Evolutionary conservation across 1,284 basidiomycete genomes (phyloP).

Genomic region (Sporisorium graminicola): DNA sequence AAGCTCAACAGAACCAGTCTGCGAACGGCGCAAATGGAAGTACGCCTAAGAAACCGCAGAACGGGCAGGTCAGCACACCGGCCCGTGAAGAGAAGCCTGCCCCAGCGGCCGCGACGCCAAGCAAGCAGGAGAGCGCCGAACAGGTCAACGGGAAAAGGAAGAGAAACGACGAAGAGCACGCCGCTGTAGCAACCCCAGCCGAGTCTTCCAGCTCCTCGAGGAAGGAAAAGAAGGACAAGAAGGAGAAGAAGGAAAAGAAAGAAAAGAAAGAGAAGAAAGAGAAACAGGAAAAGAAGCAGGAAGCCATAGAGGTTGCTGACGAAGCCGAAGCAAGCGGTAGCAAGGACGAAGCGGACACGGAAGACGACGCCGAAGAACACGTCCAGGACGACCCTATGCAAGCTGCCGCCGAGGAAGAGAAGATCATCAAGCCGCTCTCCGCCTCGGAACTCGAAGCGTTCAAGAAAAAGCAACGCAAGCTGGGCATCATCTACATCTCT

Average conservation of each 20-base stretch:
- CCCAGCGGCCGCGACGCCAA: slow-evolving; percentile 3
- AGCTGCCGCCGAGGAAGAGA: slow-evolving; percentile 33
- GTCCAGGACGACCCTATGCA: slow-evolving; percentile 48
- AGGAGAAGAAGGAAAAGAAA: slow-evolving; percentile 68
- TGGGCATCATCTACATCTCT: slow-evolving; percentile 92
- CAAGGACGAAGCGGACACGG: slow-evolving; percentile 1
- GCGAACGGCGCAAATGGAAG: not conserved
- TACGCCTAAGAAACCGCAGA: slow-evolving; percentile 20
- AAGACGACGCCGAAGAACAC: slow-evolving; percentile 32
- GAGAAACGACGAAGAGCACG: slow-evolving; percentile 18
- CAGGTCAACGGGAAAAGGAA: slow-evolving; percentile 34
- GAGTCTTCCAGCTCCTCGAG: slow-evolving; percentile 6
- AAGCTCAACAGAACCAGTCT: slow-evolving; percentile 2
- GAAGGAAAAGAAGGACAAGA: slow-evolving; percentile 28
- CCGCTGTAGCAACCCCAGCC: not conserved
- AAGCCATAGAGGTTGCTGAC: not conserved
- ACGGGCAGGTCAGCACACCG: slow-evolving; percentile 10
- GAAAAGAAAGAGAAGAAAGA: slow-evolving; percentile 32
- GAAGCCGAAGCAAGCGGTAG: not conserved
- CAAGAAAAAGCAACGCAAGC: slow-evolving; percentile 62
- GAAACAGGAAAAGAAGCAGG: slow-evolving; percentile 65
- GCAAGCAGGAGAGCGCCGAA: slow-evolving; percentile 16
- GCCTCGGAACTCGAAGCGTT: slow-evolving; percentile 60
- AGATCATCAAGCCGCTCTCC: slow-evolving; percentile 53
- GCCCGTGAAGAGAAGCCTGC: slow-evolving; percentile 2